phyloP scores from a whole-genome alignment of 352 stramenopile species.

The Pythium brassicae region DNA sequence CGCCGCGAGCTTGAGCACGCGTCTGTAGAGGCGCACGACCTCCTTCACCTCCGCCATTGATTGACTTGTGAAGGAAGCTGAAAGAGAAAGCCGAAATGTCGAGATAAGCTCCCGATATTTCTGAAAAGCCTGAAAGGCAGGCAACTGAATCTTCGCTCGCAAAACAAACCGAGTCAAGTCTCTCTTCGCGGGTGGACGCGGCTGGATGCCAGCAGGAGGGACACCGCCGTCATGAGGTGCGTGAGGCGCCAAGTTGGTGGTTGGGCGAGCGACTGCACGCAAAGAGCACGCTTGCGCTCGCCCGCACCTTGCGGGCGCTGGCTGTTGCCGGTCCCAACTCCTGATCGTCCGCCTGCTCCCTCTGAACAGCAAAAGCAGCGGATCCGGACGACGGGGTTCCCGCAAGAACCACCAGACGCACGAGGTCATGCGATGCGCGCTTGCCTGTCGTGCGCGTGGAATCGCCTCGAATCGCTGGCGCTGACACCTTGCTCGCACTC shows the following conservation, averaged over 20 bases:
- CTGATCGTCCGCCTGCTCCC: neutral
- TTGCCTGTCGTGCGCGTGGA: no score
- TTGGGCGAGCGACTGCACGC: neutral
- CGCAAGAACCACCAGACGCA: slow-evolving; percentile 10
- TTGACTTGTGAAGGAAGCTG: neutral
- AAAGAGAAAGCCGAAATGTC: neutral
- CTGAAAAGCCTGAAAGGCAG: neutral
- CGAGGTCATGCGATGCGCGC: neutral
- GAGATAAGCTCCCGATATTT: neutral
- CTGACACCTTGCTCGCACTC: neutral
- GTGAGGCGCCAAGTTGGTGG: neutral
- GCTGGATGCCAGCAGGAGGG: slow-evolving; percentile 11
- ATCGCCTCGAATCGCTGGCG: neutral
- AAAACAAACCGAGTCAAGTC: slow-evolving; percentile 1
- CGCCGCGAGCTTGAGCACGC: slow-evolving; percentile 79
- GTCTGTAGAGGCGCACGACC: slow-evolving; percentile 76
- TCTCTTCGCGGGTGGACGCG: neutral
- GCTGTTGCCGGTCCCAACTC: neutral
- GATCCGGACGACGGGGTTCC: slow-evolving; percentile 10
- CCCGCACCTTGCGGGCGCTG: neutral
- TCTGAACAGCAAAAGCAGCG: slow-evolving; percentile 12
- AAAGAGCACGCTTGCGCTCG: neutral
- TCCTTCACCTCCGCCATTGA: slow-evolving; percentile 40
- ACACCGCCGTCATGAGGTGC: slow-evolving; percentile 37
- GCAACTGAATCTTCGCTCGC: slow-evolving; percentile 11